Evolutionary conservation across 2,329 filamentous ascomycete species (phyloP).

Genomic region (Polytolypa hystricis): DNA sequence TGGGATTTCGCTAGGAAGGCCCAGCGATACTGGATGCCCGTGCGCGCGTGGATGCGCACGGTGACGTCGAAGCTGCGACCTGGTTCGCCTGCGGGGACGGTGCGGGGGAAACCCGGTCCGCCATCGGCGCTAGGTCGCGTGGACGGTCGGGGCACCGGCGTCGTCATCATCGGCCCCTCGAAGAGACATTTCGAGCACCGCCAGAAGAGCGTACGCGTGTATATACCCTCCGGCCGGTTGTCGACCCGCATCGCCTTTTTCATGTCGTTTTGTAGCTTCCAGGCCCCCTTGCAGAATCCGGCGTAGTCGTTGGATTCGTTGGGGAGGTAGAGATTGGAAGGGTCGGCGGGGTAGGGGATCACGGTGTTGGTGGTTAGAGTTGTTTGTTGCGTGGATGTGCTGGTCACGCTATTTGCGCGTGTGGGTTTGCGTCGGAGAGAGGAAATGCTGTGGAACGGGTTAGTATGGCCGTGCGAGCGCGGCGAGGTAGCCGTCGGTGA

Average conservation of each 20-base stretch:
- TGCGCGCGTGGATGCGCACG: conserved; percentile 17
- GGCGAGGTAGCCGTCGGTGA: no score
- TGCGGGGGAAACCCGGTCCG: conserved; percentile 10
- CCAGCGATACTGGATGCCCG: conserved; percentile 36
- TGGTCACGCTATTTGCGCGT: no score
- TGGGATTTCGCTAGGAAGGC: conserved; percentile 38
- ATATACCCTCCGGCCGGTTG: conserved; percentile 20
- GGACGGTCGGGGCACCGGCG: conserved; percentile 8
- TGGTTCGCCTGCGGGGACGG: conserved; percentile 9
- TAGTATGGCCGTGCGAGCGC: no score
- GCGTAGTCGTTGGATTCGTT: conserved; percentile 24
- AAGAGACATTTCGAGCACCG: conserved; percentile 34
- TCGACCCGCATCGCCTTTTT: conserved; percentile 23
- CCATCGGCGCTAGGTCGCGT: conserved; percentile 6
- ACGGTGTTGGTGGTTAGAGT: background rate
- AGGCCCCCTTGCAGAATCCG: conserved; percentile 38
- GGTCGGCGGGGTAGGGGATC: background rate
- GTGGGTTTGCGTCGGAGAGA: no score
- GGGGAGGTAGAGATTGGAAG: conserved; percentile 19
- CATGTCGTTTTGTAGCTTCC: conserved; percentile 25
- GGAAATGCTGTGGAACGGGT: no score
- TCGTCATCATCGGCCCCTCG: conserved; percentile 24
- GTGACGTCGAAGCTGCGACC: conserved; percentile 20
- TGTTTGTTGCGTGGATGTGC: no score
- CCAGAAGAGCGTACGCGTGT: conserved; percentile 24